phyloP scores from a whole-genome alignment of 164 flowering plant genomes.

The Houttuynia cordata region DNA sequence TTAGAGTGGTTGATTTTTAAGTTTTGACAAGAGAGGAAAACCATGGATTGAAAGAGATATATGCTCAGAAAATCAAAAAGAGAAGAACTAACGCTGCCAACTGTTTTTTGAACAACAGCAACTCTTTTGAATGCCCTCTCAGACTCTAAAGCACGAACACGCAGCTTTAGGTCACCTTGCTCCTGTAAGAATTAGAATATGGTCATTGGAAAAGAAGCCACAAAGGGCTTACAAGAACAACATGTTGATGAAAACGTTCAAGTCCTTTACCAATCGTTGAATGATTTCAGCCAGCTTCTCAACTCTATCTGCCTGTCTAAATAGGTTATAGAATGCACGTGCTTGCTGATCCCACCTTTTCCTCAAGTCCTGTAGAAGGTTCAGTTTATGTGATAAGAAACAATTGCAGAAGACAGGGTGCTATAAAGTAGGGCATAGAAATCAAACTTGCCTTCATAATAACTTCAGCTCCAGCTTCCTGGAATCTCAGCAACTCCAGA shows the following conservation, averaged over 20 bases:
- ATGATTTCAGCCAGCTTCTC: constrained; percentile 75
- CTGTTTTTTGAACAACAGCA: constrained; percentile 82
- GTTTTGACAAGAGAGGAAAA: background rate
- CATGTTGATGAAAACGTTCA: too few relatives aligned
- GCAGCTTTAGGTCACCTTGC: constrained; percentile 95
- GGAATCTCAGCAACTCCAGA: constrained; percentile 72
- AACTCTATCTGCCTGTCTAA: constrained; percentile 96
- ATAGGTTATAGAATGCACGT: constrained; percentile 80
- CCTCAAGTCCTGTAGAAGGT: constrained; percentile 52
- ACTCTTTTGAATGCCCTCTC: constrained; percentile 95
- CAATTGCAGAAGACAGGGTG: background rate
- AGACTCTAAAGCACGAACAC: constrained; percentile 85
- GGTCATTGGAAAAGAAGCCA: background rate
- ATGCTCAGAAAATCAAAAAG: background rate
- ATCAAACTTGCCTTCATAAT: constrained; percentile 48
- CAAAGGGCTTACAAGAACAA: background rate
- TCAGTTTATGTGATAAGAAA: background rate
- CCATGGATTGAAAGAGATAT: background rate
- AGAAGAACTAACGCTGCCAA: constrained; percentile 63
- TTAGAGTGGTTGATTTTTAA: too few relatives aligned
- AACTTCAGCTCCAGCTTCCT: constrained; percentile 95
- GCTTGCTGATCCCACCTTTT: constrained; percentile 91
- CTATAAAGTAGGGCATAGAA: constrained; percentile 1
- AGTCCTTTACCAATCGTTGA: constrained; percentile 60
- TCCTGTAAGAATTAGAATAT: constrained; percentile 35